Percentiles rank a stretch among this genome's conserved stretches.
Evolutionary conservation across 2,329 filamentous ascomycete genomes (phyloP).

Genomic region (Fusarium palustre): DNA sequence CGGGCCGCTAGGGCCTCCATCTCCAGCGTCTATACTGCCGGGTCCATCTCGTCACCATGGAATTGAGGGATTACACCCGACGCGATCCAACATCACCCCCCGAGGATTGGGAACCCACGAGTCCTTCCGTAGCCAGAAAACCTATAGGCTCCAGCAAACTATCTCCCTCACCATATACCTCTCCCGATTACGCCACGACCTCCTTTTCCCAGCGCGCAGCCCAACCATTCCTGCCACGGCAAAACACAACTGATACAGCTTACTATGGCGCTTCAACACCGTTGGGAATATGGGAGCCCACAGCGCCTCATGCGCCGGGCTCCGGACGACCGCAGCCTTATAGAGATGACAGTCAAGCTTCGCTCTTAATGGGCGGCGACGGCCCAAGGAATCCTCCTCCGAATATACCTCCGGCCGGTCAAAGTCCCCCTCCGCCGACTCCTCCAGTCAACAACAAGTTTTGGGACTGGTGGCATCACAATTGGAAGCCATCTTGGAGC

Average conservation of each 20-base stretch:
- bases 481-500: conserved; percentile 44
- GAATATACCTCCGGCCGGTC: background rate
- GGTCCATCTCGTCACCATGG: conserved; percentile 25
- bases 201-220: conserved; percentile 29
- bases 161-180: conserved; percentile 15
- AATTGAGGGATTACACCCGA: conserved; percentile 34
- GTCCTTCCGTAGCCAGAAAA: conserved; percentile 36
- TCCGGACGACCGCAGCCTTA: conserved; percentile 22
- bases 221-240: conserved; percentile 26
- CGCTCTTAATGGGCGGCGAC: conserved; percentile 21
- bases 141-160: conserved; percentile 17
- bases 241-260: conserved; percentile 23
- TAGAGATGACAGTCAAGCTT: conserved; percentile 35
- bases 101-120: conserved; percentile 31
- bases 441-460: background rate
- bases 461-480: conserved; percentile 31
- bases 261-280: conserved; percentile 35
- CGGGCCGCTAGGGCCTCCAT: conserved; percentile 34
- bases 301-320: conserved; percentile 11
- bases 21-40: background rate
- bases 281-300: conserved; percentile 36
- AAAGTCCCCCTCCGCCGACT: background rate
- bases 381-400: conserved; percentile 10
- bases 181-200: conserved; percentile 19
- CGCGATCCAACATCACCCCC: conserved; percentile 24